Base-by-base conservation (phyloP, 176 grass and related monocot species). In the Pontederia crassipes region DNA sequence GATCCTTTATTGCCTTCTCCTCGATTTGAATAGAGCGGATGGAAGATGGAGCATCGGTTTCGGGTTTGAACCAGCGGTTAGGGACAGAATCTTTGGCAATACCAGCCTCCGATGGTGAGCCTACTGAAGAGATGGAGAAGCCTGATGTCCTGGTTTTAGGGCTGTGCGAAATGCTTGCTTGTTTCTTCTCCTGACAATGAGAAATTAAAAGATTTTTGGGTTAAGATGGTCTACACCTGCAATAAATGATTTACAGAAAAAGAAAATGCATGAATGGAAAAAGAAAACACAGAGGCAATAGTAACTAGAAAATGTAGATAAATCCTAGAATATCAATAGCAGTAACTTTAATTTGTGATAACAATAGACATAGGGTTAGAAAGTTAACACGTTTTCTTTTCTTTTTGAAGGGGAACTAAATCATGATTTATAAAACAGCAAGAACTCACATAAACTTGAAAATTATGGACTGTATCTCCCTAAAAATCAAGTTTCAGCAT, bases 1-100 rank as follows among this genome's bases (percentile, higher is more conserved):
- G 86, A 70, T 98, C 93, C 72, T 98, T 98, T 28, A 98, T 98
- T 11, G 88, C 93, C 63, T 74, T 88, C 77, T 98, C 93, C 64
- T 98, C 93, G 1, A 98, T 98, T 75, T 98, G 93, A 52, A 98
- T 98, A 0, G 84, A 98, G 17, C 93, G 88, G 68, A 98, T 88
- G 11, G 93, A 98, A 26, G 93, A 98, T 5, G 88, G 84, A 24
- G 82, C 49, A 40, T 98, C 79, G 0, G 56, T 74, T 47, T 98
- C 93, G 28, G 93, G 88, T 64, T 78, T 88, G 78, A 91, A 98
- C 93, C 93, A 98, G 62, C 93, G 93, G 74, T 79, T 98, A 28
- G 87, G 88, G 47, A 81, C 18, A 0, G 65, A 81, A 18, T 88
- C 84, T 61, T 92, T 98, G 14, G 24, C 5, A 4, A 66, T 48